A percentile compares a stretch with the other conserved stretches of the same genome.
phyloP scores from a whole-genome alignment of 192 early-diverging fungal species.

The Entrophospora sp. region DNA sequence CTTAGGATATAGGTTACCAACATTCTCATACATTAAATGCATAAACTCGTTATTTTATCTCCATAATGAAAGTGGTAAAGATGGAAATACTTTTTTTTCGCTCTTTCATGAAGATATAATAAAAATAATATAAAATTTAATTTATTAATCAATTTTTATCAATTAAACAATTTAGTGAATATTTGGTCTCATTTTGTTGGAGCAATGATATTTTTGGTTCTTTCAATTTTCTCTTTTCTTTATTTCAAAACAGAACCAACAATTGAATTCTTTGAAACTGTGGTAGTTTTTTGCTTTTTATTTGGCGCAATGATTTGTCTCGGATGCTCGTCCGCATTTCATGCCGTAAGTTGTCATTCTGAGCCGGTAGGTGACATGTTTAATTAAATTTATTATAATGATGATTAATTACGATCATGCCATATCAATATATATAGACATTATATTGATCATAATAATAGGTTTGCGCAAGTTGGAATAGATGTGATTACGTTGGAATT shows the following conservation, averaged over 20 bases:
- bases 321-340: slow-evolving; percentile 68
- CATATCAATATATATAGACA: too few species aligned
- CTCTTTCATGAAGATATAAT: background rate
- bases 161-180: slow-evolving; percentile 57
- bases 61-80: slow-evolving; percentile 82
- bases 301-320: slow-evolving; percentile 64
- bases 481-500: slow-evolving; percentile 80
- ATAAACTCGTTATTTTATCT: slow-evolving; percentile 66
- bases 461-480: slow-evolving; percentile 56
- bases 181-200: slow-evolving; percentile 80
- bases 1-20: slow-evolving; percentile 64
- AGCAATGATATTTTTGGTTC: slow-evolving; percentile 44
- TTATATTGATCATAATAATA: background rate
- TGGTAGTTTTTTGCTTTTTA: slow-evolving; percentile 66
- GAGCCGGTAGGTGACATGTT: slow-evolving; percentile 30
- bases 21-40: slow-evolving; percentile 68
- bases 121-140: too few species aligned
- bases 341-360: slow-evolving; percentile 80
- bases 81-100: background rate
- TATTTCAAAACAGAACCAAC: slow-evolving; percentile 31
- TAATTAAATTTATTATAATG: too few species aligned
- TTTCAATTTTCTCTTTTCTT: slow-evolving; percentile 39
- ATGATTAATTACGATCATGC: too few species aligned
- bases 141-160: background rate
- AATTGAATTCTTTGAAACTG: slow-evolving; percentile 49